Evolutionary conservation across 768 basidiomycete genomes (phyloP).

Genomic region (Leucosporidium yakuticum): DNA sequence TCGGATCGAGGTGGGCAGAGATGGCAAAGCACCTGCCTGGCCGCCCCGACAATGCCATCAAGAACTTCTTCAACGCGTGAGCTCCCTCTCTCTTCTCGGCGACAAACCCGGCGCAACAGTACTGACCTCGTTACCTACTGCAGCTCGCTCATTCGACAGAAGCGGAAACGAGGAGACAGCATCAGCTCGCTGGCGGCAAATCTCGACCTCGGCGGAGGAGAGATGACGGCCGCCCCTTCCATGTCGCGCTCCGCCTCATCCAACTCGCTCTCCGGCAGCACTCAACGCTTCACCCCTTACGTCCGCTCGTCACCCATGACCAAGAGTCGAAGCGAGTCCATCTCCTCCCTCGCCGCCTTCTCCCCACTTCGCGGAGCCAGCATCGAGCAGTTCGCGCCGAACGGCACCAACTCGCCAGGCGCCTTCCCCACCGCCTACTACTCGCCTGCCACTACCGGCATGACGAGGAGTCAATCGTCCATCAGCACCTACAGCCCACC

Average conservation of each 20-base stretch:
- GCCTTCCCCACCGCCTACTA: constrained; percentile 5
- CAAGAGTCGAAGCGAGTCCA: constrained; percentile 30
- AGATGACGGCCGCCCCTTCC: not conserved
- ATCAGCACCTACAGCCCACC: not conserved
- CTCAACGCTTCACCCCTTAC: constrained; percentile 22
- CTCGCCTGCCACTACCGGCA: not conserved
- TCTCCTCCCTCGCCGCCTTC: constrained; percentile 5
- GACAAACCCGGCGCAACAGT: too few relatives aligned
- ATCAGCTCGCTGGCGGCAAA: not conserved
- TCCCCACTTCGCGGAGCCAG: constrained; percentile 10
- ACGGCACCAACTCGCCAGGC: not conserved
- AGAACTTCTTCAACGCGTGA: constrained; percentile 38
- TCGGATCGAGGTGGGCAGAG: constrained; percentile 38
- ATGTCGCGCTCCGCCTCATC: constrained; percentile 18
- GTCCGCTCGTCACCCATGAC: constrained; percentile 18
- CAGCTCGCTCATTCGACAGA: constrained; percentile 27
- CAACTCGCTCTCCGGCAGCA: constrained; percentile 14
- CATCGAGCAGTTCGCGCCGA: not conserved
- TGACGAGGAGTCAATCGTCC: constrained; percentile 7
- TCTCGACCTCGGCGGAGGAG: not conserved
- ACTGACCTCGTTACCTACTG: too few relatives aligned
- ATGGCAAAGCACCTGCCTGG: constrained; percentile 38
- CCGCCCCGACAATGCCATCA: constrained; percentile 39
- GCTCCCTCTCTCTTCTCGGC: not conserved
- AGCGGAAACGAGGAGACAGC: constrained; percentile 16